Conservation (phyloP, 139 green algal genomes). For the Pedinophyceae sp. region DNA sequence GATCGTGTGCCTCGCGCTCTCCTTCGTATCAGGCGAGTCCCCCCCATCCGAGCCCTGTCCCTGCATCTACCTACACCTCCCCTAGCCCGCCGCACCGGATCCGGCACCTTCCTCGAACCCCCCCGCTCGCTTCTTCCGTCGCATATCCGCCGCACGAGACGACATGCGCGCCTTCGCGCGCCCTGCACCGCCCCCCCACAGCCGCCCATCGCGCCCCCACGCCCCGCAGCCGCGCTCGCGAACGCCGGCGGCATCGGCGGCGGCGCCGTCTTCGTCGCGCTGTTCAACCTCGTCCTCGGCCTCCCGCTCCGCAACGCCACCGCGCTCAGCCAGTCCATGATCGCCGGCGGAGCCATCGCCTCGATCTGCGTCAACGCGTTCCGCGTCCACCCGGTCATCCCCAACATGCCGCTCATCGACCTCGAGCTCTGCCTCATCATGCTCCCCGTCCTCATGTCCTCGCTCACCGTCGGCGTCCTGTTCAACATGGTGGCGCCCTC, state of each 20-base stretch:
- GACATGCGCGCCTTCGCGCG: too few species aligned
- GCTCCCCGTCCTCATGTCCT: not conserved
- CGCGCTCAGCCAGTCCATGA: not conserved
- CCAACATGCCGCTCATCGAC: not conserved
- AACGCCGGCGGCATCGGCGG: not conserved
- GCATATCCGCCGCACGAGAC: too few species aligned
- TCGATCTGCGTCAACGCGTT: not conserved
- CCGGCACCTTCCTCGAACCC: too few species aligned
- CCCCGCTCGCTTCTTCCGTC: too few species aligned
- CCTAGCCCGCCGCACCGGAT: too few species aligned
- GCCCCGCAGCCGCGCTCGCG: too few species aligned
- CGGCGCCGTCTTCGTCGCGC: not conserved
- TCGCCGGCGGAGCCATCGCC: not conserved
- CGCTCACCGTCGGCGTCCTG: not conserved
- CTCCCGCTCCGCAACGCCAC: not conserved
- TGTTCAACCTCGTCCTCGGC: not conserved
- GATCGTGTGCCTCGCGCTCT: too few species aligned
- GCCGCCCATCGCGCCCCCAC: too few species aligned
- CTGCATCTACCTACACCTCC: too few species aligned
- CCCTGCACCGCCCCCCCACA: too few species aligned
- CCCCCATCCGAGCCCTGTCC: too few species aligned
- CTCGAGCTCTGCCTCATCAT: not conserved
- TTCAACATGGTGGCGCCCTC: not conserved
- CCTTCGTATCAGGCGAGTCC: too few species aligned
- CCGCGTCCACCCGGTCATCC: not conserved